phyloP scores from a whole-genome alignment of 176 grass and related monocot species.

The Juncus effusus region DNA sequence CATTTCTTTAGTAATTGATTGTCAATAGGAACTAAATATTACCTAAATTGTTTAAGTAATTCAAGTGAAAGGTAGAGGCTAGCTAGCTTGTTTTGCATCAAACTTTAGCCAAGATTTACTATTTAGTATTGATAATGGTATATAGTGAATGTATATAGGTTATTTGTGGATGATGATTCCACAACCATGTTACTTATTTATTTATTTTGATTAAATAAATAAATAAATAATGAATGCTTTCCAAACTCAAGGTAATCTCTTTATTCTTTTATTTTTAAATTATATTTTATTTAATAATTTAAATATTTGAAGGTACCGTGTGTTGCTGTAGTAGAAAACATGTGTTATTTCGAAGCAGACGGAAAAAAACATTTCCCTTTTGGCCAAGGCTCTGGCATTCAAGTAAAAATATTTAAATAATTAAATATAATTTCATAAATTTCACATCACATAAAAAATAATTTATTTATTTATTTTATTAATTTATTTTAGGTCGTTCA shows the following conservation, averaged over 20 bases:
- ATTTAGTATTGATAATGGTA: too few relatives aligned
- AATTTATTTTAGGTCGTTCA: slow-evolving; percentile 77
- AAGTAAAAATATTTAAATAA: slow-evolving; percentile 48
- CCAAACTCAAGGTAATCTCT: slow-evolving; percentile 87
- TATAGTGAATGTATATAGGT: too few relatives aligned
- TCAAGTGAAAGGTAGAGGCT: too few relatives aligned
- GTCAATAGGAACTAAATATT: too few relatives aligned
- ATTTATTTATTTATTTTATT: background rate
- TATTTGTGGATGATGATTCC: too few relatives aligned
- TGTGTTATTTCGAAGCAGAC: slow-evolving; percentile 99
- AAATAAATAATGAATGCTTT: too few relatives aligned
- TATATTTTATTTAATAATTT: background rate
- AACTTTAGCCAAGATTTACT: too few relatives aligned
- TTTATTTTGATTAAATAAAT: too few relatives aligned
- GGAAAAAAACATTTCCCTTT: slow-evolving; percentile 84
- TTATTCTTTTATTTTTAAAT: slow-evolving; percentile 17
- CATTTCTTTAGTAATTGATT: too few relatives aligned
- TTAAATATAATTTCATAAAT: background rate
- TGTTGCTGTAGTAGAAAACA: slow-evolving; percentile 95
- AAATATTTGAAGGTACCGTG: slow-evolving; percentile 65
- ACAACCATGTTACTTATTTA: too few relatives aligned
- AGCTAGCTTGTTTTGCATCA: too few relatives aligned
- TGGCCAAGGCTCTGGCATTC: slow-evolving; percentile 83
- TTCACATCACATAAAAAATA: background rate
- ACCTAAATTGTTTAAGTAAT: too few relatives aligned